Base-by-base conservation (phyloP, 306 rosid species). In the Dicorynia guianensis region DNA sequence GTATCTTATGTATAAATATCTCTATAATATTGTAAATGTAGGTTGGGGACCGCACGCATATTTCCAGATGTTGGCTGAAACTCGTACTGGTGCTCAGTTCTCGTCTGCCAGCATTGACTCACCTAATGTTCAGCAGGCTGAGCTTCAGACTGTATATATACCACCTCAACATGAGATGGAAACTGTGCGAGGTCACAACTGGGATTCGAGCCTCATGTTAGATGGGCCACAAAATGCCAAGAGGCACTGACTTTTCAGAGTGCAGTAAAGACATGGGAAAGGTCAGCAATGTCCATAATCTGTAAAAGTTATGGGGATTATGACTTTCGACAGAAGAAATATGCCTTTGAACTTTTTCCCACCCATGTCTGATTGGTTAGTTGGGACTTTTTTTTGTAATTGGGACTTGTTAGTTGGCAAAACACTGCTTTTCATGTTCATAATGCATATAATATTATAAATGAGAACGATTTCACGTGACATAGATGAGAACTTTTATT, bases 31-130 rank as follows among this genome's bases (percentile, higher is more conserved):
- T 72, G 34, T 72, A 34, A 65, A 63, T 64, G 85, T 44, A 91
- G 97, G 97, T 79, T 92, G 97, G 97, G 97, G 91, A 68, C 96
- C 97, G 47, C 87, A 86, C 58, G 97, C 97, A 0, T 92, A 92
- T 84, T 89, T 92, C 71, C 91, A 78, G 81, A 89, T 88, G 93
- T 69, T 89, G 76, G 83, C 88, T 8, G 97, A 92, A 53, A 20
- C 92, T 46, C 81, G 55, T 44, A 87, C 72, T 70, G 75, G 13
- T 1, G 71, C 33, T 74, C 87, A 63, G 66, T 53, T 87, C 3
- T 36, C 78, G 6, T n/a, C 76, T 8, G 14, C 75, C 68, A 83
- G 61, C 60, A 75, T 43, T 66, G 83, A 77, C 35, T 46, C 9
- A 54, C 84, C 65, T 36, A 59, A 8, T 9, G 79, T 75, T 7